Evolutionary conservation across 441 rosid genomes (phyloP), one percentile per base, ranked within the genome.

Genomic region (Aquilaria agallochum): DNA sequence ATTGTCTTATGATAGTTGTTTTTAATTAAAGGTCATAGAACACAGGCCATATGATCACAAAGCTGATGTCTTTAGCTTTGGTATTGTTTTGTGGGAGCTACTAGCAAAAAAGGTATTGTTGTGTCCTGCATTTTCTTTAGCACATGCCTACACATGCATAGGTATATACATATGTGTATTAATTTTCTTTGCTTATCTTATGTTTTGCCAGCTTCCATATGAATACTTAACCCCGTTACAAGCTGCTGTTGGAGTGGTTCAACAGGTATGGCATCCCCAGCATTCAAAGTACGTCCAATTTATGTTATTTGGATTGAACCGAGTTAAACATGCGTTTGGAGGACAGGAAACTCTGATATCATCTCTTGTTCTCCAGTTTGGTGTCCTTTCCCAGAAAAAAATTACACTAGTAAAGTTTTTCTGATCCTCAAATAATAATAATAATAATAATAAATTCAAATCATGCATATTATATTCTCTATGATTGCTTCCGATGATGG

Each of bases 241-340:
- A 69, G 89, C 89, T 56, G 89, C 89, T 30, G 86, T 84, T 57
- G 89, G 89, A 46, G 89, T 84, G 44, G 86, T 84, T 64, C 89
- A 84, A 68, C 81, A 81, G 86, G 89, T 83, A 80, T 58, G 40
- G 10, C 20, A 12, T 50, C 3, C 9, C 2, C 51, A n/a, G 4
- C 30, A 50, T 14, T 20, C 27, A 20, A 20, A 20, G 27, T 0
- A 20, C 27, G 1, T 20, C 27, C 27, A 20, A 20, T 20, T 20
- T 20, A 20, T 20, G 27, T 20, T 20, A 20, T 20, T 20, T 20
- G 27, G 27, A 20, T 20, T 20, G 27, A 20, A 20, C 27, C 27
- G 27, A 20, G 27, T 20, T 20, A 20, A 20, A 20, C 27, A 20
- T 20, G 27, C 27, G 27, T 20, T 20, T 20, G 27, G 27, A 20